Conservation (phyloP, 345 rosid genomes). For the Carallia brachiata region DNA sequence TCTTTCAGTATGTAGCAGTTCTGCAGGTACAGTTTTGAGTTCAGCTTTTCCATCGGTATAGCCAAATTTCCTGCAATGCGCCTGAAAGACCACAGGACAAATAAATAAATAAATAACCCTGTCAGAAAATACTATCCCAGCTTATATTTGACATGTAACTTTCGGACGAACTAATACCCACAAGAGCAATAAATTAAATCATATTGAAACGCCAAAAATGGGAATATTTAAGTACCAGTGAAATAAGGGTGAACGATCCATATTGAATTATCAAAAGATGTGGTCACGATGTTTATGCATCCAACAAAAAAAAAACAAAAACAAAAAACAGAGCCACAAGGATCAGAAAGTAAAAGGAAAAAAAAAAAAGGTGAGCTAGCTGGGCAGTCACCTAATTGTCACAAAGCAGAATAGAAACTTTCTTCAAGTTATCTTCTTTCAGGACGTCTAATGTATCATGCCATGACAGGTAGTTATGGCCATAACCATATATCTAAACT, state of each 20-base stretch:
- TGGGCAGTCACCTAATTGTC: background rate
- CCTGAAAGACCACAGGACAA: constrained; percentile 19
- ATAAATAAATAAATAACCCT: background rate
- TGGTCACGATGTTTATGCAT: background rate
- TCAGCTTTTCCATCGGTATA: constrained; percentile 73
- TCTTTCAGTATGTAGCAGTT: constrained; percentile 88
- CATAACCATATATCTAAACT: background rate
- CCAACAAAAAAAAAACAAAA: background rate
- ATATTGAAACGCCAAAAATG: no score
- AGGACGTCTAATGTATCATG: background rate
- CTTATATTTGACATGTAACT: background rate
- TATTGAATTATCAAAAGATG: background rate
- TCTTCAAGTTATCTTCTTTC: background rate
- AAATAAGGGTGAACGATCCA: background rate
- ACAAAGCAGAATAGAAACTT: background rate
- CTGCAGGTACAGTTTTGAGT: constrained; percentile 81
- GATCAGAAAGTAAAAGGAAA: background rate
- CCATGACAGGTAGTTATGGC: background rate
- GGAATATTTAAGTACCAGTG: background rate
- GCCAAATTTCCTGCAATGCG: constrained; percentile 8
- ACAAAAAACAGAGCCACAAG: background rate
- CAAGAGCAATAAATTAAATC: no score
- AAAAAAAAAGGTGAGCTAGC: no score
- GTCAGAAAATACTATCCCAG: constrained; percentile 10
- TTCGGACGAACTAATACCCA: no score